Base-by-base conservation (phyloP, 768 basidiomycete genomes). In the Fistulinella prunicolor region DNA sequence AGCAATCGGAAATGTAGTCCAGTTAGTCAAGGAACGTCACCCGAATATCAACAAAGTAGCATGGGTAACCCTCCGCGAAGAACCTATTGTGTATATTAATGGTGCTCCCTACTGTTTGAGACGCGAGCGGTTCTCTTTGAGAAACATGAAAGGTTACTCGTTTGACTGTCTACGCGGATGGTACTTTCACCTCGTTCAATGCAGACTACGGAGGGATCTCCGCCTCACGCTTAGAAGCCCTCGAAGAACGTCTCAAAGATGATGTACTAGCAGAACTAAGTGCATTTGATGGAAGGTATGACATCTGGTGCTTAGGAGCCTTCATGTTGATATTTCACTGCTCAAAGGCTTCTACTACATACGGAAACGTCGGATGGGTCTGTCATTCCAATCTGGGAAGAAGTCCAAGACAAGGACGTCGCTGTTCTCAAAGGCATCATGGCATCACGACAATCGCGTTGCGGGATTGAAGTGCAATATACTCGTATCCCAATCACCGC, bases 171-270 rank as follows among this genome's bases (percentile, higher is more conserved):
- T 22, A 40, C 49, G 40, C 32, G 20, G 22, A 32, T 13, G 23
- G 0, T n/a, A 36, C 9, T 45, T 38, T 45, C 12, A 48, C 16
- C 13, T 28, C 26, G 14, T 35, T 37, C 20, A 20, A n/a, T 44
- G 3, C 32, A 89, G 94, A 96, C 67, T 97, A 94, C 69, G 89
- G 92, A 38, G 96, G 96, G 3, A 98, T 99, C 43, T 95, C 94
- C 0, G 82, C 90, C 4, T 82, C 85, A 22, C 81, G 96, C 12
- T 69, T 98, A 39, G 96, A 98, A 65, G 78, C 86, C 3, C 74
- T 98, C 23, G 96, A 99, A 65, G 90, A 94, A 47, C 78, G 95
- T 22, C 77, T 99, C 7, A 83, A 83, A 55, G 83, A 86, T 43
- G 96, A 99, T 68, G 89, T 98, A 9, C 69, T 91, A 29, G 72